Evolutionary conservation across 768 basidiomycete genomes (phyloP), one percentile per base, ranked within the genome.

Genomic region (Russula foetens): DNA sequence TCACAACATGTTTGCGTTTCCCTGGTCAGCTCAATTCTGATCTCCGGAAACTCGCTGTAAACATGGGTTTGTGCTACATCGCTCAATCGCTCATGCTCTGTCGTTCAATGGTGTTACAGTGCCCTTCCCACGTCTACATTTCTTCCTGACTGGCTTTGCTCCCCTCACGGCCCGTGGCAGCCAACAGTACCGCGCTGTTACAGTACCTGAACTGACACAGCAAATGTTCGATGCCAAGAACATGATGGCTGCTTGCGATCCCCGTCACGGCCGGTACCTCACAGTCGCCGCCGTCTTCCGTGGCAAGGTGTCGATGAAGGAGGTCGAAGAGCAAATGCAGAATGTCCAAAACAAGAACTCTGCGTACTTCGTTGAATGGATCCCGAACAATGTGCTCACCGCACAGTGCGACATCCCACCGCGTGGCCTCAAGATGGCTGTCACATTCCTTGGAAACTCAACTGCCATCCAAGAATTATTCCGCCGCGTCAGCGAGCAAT

Each of bases 221-320:
- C 97, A 99, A 71, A 98, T 98, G 95, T 99, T 98, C 74, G 96
- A 98, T 69, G 92, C 94, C 47, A 98, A 97, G 85, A 98, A 98
- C 86, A 95, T 96, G 92, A 96, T 98, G 94, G 93, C 95, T 67
- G 97, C 97, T 24, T 90, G 90, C 24, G 94, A 98, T 78, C 97
- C 97, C 44, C 81, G 94, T 71, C 90, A 97, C 67, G 97, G 97
- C 64, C 90, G 94, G 68, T 99, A 98, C 79, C 87, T 99, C 63
- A 99, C 97, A 43, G 96, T 88, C 65, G 93, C 94, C 29, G 93
- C 94, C 65, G 86, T 94, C 68, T 99, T 97, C 93, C 93, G 97
- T 75, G 97, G 97, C 67, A 95, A 95, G 75, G 94, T 98, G 57
- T 92, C 94, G n/a, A 98, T 98, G 95, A 96, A 96, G 77, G 97